These are phyloP conservation scores for Paraphysoderma sedebokerense DNA, from an alignment of 371 early-diverging fungal genomes.

Conservation along the genomic window DNA sequence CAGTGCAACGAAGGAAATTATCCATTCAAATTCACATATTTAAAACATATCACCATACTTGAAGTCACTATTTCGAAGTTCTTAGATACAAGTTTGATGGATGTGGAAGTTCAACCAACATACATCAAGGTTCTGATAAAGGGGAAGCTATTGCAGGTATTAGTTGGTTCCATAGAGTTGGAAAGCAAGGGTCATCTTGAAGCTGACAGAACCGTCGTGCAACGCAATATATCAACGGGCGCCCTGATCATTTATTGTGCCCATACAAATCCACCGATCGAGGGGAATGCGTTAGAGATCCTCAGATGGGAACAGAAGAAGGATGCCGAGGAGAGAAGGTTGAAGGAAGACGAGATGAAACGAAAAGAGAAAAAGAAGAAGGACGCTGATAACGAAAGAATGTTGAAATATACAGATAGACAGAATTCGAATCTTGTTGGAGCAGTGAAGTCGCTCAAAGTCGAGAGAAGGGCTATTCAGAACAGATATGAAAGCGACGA, in stretches of 20 bases:
- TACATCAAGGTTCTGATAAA: slow-evolving; percentile 18
- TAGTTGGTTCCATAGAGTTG: too few relatives aligned
- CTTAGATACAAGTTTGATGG: slow-evolving; percentile 22
- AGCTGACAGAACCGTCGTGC: slow-evolving; percentile 10
- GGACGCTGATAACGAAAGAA: neutral
- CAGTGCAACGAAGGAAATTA: slow-evolving; percentile 32
- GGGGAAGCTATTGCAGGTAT: slow-evolving; percentile 23
- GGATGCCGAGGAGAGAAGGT: neutral
- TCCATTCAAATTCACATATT: slow-evolving; percentile 8
- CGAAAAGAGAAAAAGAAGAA: slow-evolving; percentile 1
- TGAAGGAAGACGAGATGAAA: neutral
- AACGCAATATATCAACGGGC: slow-evolving; percentile 20
- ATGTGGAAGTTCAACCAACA: slow-evolving; percentile 19
- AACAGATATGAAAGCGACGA: neutral
- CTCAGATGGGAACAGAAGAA: too few relatives aligned
- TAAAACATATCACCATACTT: slow-evolving; percentile 8
- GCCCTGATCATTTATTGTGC: slow-evolving; percentile 19
- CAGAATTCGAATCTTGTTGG: neutral
- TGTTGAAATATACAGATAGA: neutral
- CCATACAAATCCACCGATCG: slow-evolving; percentile 1
- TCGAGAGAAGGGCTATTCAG: neutral
- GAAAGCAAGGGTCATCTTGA: slow-evolving; percentile 14
- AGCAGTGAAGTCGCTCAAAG: neutral
- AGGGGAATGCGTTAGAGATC: slow-evolving; percentile 1
- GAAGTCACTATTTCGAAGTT: slow-evolving; percentile 19